A percentile compares a stretch with the other conserved stretches of the same genome.
phyloP scores from a whole-genome alignment of 2,329 filamentous ascomycete genomes.

The Cladophialophora bantiana region DNA sequence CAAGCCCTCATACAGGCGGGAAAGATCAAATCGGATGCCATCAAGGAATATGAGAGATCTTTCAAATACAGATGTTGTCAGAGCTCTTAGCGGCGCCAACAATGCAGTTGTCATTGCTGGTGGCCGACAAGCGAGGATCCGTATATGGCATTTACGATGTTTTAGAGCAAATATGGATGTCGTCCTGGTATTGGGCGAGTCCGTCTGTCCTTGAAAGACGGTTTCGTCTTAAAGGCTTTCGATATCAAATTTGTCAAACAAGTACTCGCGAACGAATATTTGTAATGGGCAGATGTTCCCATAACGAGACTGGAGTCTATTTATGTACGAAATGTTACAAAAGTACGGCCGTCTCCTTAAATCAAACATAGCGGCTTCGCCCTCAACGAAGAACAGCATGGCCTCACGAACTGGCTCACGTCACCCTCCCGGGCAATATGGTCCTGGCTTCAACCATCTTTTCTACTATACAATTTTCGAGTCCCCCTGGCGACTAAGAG shows the following conservation, averaged over 20 bases:
- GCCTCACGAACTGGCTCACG: constrained; percentile 71
- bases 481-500: constrained; percentile 70
- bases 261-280: no score
- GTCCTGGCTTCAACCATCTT: constrained; percentile 59
- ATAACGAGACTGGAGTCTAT: constrained; percentile 60
- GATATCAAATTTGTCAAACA: constrained; percentile 54
- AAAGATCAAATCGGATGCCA: constrained; percentile 64
- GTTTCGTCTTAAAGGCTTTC: no score
- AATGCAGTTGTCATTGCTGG: constrained; percentile 72
- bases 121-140: constrained; percentile 70
- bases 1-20: constrained; percentile 62
- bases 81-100: constrained; percentile 61
- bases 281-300: constrained; percentile 66
- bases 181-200: constrained; percentile 59
- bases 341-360: constrained; percentile 65
- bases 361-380: constrained; percentile 75
- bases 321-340: constrained; percentile 62
- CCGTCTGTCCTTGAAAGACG: neutral
- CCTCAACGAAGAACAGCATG: constrained; percentile 74
- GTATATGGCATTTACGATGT: constrained; percentile 76
- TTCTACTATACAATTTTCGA: constrained; percentile 76
- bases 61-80: constrained; percentile 65
- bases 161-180: constrained; percentile 76
- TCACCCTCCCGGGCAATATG: constrained; percentile 55
- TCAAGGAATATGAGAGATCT: constrained; percentile 75